Evolutionary conservation across 1,139 yeast genomes (phyloP).

Genomic region (Saccharomyces hybrid): DNA sequence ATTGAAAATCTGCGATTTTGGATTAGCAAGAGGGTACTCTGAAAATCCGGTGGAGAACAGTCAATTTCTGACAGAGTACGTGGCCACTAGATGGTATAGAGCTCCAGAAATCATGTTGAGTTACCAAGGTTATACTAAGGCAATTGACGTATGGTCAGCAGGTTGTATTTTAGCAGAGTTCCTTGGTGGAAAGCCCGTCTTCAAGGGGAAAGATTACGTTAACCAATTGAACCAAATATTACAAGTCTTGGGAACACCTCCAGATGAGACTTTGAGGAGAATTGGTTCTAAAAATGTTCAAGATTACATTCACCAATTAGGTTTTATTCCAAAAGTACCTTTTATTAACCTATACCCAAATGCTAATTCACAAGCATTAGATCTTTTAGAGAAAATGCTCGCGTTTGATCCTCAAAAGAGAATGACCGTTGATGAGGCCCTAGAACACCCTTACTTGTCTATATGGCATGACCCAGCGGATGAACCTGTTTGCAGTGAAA

Average conservation of each 20-base stretch:
- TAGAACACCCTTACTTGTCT: slow-evolving; percentile 78
- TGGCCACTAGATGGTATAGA: slow-evolving; percentile 96
- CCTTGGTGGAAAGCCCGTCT: slow-evolving; percentile 84
- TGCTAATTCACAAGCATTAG: slow-evolving; percentile 83
- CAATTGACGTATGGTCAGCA: slow-evolving; percentile 95
- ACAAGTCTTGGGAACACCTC: slow-evolving; percentile 82
- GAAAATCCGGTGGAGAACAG: slow-evolving; percentile 78
- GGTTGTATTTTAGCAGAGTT: slow-evolving; percentile 95
- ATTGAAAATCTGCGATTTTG: slow-evolving; percentile 92
- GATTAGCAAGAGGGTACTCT: slow-evolving; percentile 91
- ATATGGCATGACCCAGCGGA: slow-evolving; percentile 97
- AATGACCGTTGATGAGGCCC: slow-evolving; percentile 82
- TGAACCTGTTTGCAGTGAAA: slow-evolving; percentile 77
- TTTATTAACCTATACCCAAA: slow-evolving; percentile 64
- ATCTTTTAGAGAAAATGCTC: slow-evolving; percentile 71
- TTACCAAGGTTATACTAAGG: slow-evolving; percentile 87
- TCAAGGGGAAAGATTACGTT: slow-evolving; percentile 91
- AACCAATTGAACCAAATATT: slow-evolving; percentile 89
- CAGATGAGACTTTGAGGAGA: slow-evolving; percentile 69
- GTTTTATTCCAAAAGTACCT: slow-evolving; percentile 77
- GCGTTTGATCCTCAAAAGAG: slow-evolving; percentile 82
- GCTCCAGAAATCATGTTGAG: slow-evolving; percentile 97
- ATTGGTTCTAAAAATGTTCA: slow-evolving; percentile 89
- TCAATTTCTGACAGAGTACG: slow-evolving; percentile 91
- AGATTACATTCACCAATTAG: slow-evolving; percentile 80